phyloP scores from a whole-genome alignment of 768 basidiomycete species.

The Hygrophorus russula region DNA sequence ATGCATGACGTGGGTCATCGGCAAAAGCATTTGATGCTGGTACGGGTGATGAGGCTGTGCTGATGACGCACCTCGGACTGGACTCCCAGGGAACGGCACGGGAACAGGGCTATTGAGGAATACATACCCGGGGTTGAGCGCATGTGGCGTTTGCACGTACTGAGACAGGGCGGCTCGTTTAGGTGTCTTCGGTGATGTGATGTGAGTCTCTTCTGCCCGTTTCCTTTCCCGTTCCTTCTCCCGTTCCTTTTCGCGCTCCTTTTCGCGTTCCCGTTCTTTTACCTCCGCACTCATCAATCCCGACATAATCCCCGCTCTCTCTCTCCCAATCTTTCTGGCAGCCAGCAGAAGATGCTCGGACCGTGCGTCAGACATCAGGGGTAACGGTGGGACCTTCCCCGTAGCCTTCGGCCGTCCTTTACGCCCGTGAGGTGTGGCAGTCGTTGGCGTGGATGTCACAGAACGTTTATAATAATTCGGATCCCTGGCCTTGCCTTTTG shows the following conservation, averaged over 20 bases:
- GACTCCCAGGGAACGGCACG: conserved; percentile 1
- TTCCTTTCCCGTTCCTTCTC: too few species aligned
- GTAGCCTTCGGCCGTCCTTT: conserved; percentile 5
- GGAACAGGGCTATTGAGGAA: conserved; percentile 11
- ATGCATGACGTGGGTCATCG: conserved; percentile 1
- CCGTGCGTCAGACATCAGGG: conserved; percentile 50
- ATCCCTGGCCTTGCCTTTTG: neutral
- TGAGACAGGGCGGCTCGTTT: neutral
- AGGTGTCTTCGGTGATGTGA: conserved; percentile 2
- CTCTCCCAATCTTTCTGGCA: conserved; percentile 55
- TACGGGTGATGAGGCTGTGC: conserved; percentile 4
- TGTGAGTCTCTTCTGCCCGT: too few species aligned
- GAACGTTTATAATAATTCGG: neutral
- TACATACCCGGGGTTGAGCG: conserved; percentile 14
- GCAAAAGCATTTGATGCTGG: neutral
- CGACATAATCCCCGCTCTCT: conserved; percentile 44
- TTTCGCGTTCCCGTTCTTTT: conserved; percentile 3
- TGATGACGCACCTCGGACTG: conserved; percentile 4
- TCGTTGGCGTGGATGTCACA: neutral
- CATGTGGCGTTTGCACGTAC: neutral
- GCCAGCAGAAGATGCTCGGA: conserved; percentile 63
- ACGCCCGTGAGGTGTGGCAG: conserved; percentile 4
- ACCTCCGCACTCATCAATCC: conserved; percentile 26
- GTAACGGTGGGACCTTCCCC: conserved; percentile 16
- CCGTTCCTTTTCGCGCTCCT: neutral